Evolutionary conservation across 1,284 basidiomycete genomes (phyloP).

Genomic region (Malassezia restricta): DNA sequence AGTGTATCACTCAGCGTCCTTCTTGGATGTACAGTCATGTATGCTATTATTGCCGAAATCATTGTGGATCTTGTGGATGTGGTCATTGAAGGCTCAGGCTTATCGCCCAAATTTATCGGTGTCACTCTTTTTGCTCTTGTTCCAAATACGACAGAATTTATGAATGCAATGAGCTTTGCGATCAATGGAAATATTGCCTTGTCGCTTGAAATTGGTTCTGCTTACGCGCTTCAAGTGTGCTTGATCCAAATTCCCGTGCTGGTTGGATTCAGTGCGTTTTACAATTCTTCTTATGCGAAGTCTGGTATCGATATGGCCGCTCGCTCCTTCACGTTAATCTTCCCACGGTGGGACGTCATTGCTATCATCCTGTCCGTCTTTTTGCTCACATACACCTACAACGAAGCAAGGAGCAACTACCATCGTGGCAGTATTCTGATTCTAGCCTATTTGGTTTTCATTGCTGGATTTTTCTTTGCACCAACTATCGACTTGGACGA

Average conservation of each 20-base stretch:
- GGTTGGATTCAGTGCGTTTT: conserved; percentile 95
- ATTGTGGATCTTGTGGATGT: conserved; percentile 92
- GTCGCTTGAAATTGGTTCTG: conserved; percentile 93
- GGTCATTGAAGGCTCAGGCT: conserved; percentile 77
- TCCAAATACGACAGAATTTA: conserved; percentile 98
- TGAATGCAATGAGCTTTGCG: conserved; percentile 99
- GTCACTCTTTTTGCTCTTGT: conserved; percentile 93
- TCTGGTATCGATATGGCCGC: conserved; percentile 14
- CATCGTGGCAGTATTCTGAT: conserved; percentile 44
- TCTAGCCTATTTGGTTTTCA: conserved; percentile 35
- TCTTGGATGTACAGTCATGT: conserved; percentile 67
- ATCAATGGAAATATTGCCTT: conserved; percentile 93
- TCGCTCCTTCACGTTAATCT: conserved; percentile 56
- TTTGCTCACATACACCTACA: conserved; percentile 95
- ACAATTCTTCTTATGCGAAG: conserved; percentile 60
- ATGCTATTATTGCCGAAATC: conserved; percentile 90
- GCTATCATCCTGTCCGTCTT: conserved; percentile 69
- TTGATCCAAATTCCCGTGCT: conserved; percentile 94
- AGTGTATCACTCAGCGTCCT: conserved; percentile 32
- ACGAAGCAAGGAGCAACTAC: conserved; percentile 94
- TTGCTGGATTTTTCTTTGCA: conserved; percentile 44
- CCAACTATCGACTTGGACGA: conserved; percentile 15
- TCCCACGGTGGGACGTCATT: conserved; percentile 97
- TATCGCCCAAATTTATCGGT: conserved; percentile 95
- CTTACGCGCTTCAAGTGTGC: conserved; percentile 95